Evolutionary conservation across 2,329 filamentous ascomycete species (phyloP).

Genomic region (Akanthomyces uredinophilus): DNA sequence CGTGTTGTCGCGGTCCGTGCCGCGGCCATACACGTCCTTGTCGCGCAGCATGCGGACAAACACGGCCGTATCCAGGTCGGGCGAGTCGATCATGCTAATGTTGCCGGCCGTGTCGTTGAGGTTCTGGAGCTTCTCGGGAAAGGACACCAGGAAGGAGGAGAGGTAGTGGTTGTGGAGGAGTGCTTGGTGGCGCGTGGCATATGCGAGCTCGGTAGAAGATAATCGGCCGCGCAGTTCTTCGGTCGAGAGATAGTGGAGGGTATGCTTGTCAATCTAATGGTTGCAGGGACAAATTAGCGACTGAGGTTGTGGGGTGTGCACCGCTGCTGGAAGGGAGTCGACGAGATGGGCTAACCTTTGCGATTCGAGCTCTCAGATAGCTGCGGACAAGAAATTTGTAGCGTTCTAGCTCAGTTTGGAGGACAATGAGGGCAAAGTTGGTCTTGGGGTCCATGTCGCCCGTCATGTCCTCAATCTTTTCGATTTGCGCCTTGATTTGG

Average conservation of each 20-base stretch:
- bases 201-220: conserved; percentile 71
- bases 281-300: neutral
- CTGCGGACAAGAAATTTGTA: conserved; percentile 88
- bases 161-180: conserved; percentile 81
- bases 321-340: conserved; percentile 6
- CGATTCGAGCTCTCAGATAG: conserved; percentile 76
- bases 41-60: conserved; percentile 71
- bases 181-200: conserved; percentile 78
- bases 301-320: neutral
- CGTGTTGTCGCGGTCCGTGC: conserved; percentile 58
- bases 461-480: conserved; percentile 69
- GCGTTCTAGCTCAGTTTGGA: conserved; percentile 92
- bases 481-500: conserved; percentile 64
- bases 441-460: conserved; percentile 83
- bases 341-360: conserved; percentile 57
- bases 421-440: conserved; percentile 88
- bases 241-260: conserved; percentile 65
- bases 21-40: conserved; percentile 52
- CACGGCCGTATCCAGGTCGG: conserved; percentile 77
- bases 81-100: conserved; percentile 85
- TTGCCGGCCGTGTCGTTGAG: conserved; percentile 88
- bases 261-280: conserved; percentile 66
- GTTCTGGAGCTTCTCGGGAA: conserved; percentile 73
- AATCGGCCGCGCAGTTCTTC: conserved; percentile 55
- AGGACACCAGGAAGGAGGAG: conserved; percentile 75